Conservation (phyloP, 306 rosid genomes). For the Elaeagnus macrophylla region DNA sequence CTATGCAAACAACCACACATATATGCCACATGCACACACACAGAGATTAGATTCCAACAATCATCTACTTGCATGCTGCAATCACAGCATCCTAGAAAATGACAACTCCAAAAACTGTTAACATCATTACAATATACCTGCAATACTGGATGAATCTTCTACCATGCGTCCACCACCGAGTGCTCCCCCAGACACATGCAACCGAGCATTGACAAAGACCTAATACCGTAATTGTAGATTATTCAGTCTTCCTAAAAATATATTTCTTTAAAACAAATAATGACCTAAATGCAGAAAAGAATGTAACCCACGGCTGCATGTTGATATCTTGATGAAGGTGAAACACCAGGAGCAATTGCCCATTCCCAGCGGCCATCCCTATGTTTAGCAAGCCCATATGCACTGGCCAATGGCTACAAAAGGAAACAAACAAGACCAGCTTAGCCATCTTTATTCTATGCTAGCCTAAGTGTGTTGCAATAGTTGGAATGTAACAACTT, state of each 20-base stretch:
- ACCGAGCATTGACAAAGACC: slow-evolving; percentile 99
- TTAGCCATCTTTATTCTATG: not conserved
- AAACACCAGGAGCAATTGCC: slow-evolving; percentile 99
- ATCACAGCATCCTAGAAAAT: slow-evolving; percentile 2
- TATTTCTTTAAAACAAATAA: slow-evolving; percentile 14
- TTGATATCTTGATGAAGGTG: slow-evolving; percentile 98
- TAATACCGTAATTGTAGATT: slow-evolving; percentile 27
- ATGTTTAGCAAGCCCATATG: slow-evolving; percentile 99
- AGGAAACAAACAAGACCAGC: not conserved
- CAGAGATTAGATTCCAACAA: not conserved
- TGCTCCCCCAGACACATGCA: slow-evolving; percentile 99
- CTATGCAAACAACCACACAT: not conserved
- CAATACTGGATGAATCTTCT: slow-evolving; percentile 96
- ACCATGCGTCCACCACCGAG: slow-evolving; percentile 99
- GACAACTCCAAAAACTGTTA: not conserved
- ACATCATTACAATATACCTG: slow-evolving; percentile 54
- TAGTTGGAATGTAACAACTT: slow-evolving; percentile 2
- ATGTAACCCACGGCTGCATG: slow-evolving; percentile 86
- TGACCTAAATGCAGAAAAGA: slow-evolving; percentile 10
- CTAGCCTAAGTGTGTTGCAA: slow-evolving; percentile 14
- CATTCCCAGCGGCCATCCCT: slow-evolving; percentile 99
- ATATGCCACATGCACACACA: not conserved
- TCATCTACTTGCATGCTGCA: not conserved
- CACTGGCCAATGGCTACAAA: slow-evolving; percentile 91
- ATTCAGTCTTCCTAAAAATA: slow-evolving; percentile 12